Conservation (phyloP, 371 early-diverging fungal genomes). For the Mucor racemosus region DNA sequence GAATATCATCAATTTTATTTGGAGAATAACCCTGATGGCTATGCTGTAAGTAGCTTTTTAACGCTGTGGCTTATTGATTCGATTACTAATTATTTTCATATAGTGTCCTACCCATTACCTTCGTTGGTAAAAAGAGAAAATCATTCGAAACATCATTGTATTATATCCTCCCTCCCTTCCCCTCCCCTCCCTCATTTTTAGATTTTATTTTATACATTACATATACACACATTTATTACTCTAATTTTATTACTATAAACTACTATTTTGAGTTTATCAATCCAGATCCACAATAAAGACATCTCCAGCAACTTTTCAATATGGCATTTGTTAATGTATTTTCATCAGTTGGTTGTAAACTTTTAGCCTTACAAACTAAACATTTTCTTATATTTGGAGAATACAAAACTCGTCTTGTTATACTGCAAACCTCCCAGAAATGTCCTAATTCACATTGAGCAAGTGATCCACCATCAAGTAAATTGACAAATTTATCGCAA, state of each 20-base stretch:
- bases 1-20: conserved; percentile 89
- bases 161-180: background rate
- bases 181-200: no score
- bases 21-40: conserved; percentile 59
- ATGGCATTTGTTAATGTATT: conserved; percentile 18
- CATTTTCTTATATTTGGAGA: conserved; percentile 31
- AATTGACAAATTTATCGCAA: conserved; percentile 17
- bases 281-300: conserved; percentile 33
- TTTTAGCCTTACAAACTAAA: conserved; percentile 24
- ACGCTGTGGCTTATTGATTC: background rate
- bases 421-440: conserved; percentile 38
- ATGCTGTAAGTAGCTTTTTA: conserved; percentile 27
- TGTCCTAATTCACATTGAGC: conserved; percentile 33
- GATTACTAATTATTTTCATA: conserved; percentile 13
- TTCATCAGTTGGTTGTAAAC: conserved; percentile 16
- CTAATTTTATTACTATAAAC: no score
- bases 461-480: conserved; percentile 12
- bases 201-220: conserved; percentile 7
- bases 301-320: conserved; percentile 24
- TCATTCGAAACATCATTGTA: background rate
- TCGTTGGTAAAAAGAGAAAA: conserved; percentile 40
- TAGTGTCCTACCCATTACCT: conserved; percentile 57
- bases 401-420: conserved; percentile 27
- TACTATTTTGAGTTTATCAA: conserved; percentile 4
- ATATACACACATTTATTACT: background rate